Percentiles rank a stretch among this genome's conserved stretches.
These are phyloP conservation scores for Russula earlei DNA, from an alignment of 768 basidiomycete genomes.

Conservation along the genomic window DNA sequence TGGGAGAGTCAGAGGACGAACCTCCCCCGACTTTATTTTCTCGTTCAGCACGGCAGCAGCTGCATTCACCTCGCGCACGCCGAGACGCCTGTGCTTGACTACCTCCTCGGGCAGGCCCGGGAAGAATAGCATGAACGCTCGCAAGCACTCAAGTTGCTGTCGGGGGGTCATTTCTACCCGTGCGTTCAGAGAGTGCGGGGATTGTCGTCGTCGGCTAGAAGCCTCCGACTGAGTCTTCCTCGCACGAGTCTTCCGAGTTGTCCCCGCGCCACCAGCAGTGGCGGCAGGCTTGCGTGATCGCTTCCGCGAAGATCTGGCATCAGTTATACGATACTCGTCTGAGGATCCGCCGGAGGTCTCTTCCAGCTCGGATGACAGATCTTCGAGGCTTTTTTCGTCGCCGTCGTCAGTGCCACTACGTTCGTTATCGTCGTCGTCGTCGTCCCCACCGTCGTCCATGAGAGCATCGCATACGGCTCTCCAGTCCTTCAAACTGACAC, in stretches of 20 bases:
- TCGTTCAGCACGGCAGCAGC: constrained; percentile 58
- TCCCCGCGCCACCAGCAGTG: neutral
- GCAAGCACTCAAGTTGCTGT: constrained; percentile 45
- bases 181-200: neutral
- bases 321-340: constrained; percentile 8
- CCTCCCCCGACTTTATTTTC: constrained; percentile 68
- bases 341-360: constrained; percentile 17
- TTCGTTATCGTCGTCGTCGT: constrained; percentile 25
- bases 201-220: neutral
- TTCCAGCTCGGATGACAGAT: constrained; percentile 23
- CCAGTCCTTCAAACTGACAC: constrained; percentile 64
- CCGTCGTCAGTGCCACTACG: constrained; percentile 22
- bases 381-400: constrained; percentile 25
- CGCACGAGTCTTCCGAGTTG: constrained; percentile 1
- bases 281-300: constrained; percentile 6
- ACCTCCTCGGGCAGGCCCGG: constrained; percentile 40
- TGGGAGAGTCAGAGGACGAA: constrained; percentile 22
- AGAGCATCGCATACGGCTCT: constrained; percentile 71
- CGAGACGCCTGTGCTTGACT: constrained; percentile 44
- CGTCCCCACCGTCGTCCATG: constrained; percentile 30
- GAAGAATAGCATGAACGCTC: constrained; percentile 68
- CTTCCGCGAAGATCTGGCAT: constrained; percentile 6
- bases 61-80: constrained; percentile 55
- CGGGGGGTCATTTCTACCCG: constrained; percentile 34
- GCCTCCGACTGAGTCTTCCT: neutral